Evolutionary conservation across 306 rosid genomes (phyloP).

Genomic region (Inga oerstediana): DNA sequence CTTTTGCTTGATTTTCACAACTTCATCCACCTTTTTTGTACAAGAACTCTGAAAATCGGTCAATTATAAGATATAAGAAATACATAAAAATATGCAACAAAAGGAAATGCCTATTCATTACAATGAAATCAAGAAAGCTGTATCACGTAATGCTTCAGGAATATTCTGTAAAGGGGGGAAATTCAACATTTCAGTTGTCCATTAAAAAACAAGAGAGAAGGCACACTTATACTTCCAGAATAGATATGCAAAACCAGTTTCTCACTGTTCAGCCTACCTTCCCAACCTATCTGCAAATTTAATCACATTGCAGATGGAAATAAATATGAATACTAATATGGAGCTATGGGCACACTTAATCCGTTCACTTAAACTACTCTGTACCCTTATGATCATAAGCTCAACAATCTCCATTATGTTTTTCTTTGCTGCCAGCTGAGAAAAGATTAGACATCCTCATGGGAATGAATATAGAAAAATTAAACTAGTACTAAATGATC

Average conservation of each 20-base stretch:
- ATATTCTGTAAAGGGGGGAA: neutral
- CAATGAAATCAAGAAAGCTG: neutral
- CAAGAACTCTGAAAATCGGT: slow-evolving; percentile 53
- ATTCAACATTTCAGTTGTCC: slow-evolving; percentile 7
- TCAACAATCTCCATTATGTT: neutral
- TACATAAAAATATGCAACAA: neutral
- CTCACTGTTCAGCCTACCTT: slow-evolving; percentile 16
- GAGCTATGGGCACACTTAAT: neutral
- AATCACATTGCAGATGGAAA: slow-evolving; percentile 3
- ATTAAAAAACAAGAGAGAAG: neutral
- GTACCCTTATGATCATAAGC: neutral
- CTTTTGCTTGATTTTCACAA: too few relatives aligned
- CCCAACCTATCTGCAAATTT: slow-evolving; percentile 21
- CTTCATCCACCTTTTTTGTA: too few relatives aligned
- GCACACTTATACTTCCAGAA: neutral
- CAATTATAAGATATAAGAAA: slow-evolving; percentile 25
- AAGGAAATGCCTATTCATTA: neutral
- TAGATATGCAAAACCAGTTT: slow-evolving; percentile 1
- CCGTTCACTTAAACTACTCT: too few relatives aligned
- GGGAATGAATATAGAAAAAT: neutral
- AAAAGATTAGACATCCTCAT: neutral
- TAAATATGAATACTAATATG: slow-evolving; percentile 14
- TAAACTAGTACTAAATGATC: neutral
- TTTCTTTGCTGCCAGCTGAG: neutral
- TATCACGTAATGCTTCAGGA: slow-evolving; percentile 21